Percentiles rank a stretch among this genome's conserved stretches.
Evolutionary conservation across 208 protist genomes (phyloP).

Genomic region (Leptomonas pyrrhocoris): DNA sequence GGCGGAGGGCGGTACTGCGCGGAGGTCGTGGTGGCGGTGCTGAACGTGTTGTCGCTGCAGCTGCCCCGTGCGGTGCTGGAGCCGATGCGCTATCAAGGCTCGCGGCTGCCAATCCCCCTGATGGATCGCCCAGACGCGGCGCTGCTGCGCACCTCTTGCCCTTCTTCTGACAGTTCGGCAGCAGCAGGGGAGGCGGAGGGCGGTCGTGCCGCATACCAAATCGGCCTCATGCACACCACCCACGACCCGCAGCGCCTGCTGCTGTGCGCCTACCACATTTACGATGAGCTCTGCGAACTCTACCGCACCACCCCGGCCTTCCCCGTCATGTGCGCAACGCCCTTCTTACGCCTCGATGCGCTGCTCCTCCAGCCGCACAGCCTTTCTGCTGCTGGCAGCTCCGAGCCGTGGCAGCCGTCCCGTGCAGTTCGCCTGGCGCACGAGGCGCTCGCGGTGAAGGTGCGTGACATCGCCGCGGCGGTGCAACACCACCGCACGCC

Average conservation of each 20-base stretch:
- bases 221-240: conserved; percentile 41
- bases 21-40: conserved; percentile 63
- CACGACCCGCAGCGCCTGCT: conserved; percentile 42
- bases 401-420: conserved; percentile 40
- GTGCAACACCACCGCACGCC: conserved; percentile 62
- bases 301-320: conserved; percentile 57
- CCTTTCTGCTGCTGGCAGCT: not conserved
- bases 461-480: conserved; percentile 26
- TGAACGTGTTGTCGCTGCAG: conserved; percentile 81
- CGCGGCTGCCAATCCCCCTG: conserved; percentile 65
- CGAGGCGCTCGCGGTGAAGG: conserved; percentile 37
- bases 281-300: conserved; percentile 50
- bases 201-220: conserved; percentile 19
- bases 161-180: not conserved
- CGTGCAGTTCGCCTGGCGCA: conserved; percentile 48
- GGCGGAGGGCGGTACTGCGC: conserved; percentile 55
- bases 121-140: conserved; percentile 49
- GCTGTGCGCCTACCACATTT: conserved; percentile 68
- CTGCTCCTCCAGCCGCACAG: conserved; percentile 26
- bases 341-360: conserved; percentile 49
- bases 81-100: conserved; percentile 60
- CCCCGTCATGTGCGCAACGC: conserved; percentile 49
- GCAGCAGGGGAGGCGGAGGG: not conserved
- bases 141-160: conserved; percentile 23
- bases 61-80: conserved; percentile 57